These are phyloP conservation scores for Arxiozyma heterogenica DNA, from an alignment of 1,139 yeast genomes.

Conservation along the genomic window DNA sequence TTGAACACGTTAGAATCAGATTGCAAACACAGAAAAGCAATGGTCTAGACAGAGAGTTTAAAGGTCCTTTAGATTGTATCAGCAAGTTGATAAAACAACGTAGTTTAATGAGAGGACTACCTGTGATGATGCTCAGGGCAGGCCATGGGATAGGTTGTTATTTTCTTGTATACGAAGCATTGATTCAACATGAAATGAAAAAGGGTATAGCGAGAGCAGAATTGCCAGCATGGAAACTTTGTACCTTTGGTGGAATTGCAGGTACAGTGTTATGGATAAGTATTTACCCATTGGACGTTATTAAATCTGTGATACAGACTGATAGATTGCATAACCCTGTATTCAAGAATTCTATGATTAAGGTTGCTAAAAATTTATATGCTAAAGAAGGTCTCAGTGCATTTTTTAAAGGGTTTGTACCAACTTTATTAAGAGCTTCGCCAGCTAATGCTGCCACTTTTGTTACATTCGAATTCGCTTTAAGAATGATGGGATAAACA, in stretches of 20 bases:
- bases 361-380: constrained; percentile 46
- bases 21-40: constrained; percentile 59
- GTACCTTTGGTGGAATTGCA: constrained; percentile 74
- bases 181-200: constrained; percentile 50
- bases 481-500: constrained; percentile 43
- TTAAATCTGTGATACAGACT: constrained; percentile 80
- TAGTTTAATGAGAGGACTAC: constrained; percentile 68
- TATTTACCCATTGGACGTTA: constrained; percentile 74
- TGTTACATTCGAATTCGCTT: constrained; percentile 79
- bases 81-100: constrained; percentile 49
- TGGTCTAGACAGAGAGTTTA: constrained; percentile 34
- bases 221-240: constrained; percentile 75
- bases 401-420: constrained; percentile 30
- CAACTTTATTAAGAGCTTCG: constrained; percentile 30
- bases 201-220: constrained; percentile 40
- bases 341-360: constrained; percentile 29
- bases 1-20: constrained; percentile 86
- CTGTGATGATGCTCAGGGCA: constrained; percentile 76
- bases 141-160: constrained; percentile 82
- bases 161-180: constrained; percentile 80
- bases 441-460: constrained; percentile 97
- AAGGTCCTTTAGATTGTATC: constrained; percentile 77
- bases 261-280: constrained; percentile 81
- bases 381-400: constrained; percentile 21
- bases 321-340: constrained; percentile 51